These are phyloP conservation scores for Physaria fendleri DNA, from an alignment of 345 rosid species.

Conservation along the genomic window DNA sequence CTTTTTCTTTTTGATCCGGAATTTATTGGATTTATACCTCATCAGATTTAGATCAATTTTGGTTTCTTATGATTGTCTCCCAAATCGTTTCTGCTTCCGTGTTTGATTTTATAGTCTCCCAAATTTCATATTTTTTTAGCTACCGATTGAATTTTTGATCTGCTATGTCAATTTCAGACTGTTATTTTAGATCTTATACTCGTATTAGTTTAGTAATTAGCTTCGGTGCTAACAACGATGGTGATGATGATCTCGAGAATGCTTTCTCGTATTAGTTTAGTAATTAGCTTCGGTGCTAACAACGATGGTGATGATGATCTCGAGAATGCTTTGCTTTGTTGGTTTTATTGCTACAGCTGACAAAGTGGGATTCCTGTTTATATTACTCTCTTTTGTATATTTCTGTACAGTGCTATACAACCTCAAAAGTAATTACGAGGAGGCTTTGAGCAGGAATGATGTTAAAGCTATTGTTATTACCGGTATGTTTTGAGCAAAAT, in stretches of 20 bases:
- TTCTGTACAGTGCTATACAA: conserved; percentile 51
- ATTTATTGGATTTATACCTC: neutral
- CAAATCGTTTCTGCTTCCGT: neutral
- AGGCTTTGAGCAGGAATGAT: conserved; percentile 76
- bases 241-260: too few species aligned
- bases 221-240: too few species aligned
- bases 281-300: too few species aligned
- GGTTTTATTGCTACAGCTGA: too few species aligned
- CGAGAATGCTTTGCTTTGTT: too few species aligned
- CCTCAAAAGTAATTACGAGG: conserved; percentile 67
- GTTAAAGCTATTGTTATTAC: conserved; percentile 93
- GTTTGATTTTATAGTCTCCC: neutral
- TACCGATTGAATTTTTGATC: conserved; percentile 4
- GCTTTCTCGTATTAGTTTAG: too few species aligned
- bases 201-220: too few species aligned
- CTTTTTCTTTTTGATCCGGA: neutral
- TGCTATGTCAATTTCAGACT: too few species aligned
- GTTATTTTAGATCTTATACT: too few species aligned
- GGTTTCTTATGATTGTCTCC: neutral
- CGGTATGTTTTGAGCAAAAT: conserved; percentile 33
- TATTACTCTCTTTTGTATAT: conserved; percentile 9
- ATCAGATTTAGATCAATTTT: conserved; percentile 4
- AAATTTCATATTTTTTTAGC: neutral
- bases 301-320: too few species aligned
- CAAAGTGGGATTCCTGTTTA: neutral